Conservation (phyloP, 139 green algal genomes). For the Haematococcus lacustris region DNA sequence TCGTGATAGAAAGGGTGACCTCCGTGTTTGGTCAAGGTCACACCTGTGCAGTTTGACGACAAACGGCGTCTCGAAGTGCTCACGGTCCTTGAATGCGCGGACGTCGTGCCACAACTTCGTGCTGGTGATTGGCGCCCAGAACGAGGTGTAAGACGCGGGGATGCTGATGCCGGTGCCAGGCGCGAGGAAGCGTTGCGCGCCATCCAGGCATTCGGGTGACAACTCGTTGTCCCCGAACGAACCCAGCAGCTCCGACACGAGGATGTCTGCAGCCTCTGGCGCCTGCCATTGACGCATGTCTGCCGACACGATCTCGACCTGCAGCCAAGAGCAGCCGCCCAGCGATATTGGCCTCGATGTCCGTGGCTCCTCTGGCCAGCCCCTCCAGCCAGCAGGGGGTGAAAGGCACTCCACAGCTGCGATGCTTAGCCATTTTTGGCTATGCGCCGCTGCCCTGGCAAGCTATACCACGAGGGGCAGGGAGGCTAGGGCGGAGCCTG, state of each 20-base stretch:
- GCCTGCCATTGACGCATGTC: conserved; percentile 84
- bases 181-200: conserved; percentile 81
- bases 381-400: not conserved
- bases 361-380: not conserved
- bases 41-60: conserved; percentile 87
- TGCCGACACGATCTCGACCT: conserved; percentile 54
- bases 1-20: too few species aligned
- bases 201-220: conserved; percentile 75
- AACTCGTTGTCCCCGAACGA: conserved; percentile 99
- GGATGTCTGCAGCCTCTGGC: conserved; percentile 79
- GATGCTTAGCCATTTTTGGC: too few species aligned
- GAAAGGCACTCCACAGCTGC: too few species aligned
- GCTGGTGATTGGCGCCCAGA: conserved; percentile 65
- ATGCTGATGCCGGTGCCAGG: conserved; percentile 14
- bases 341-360: too few species aligned
- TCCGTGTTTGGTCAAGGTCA: too few species aligned
- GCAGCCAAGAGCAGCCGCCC: not conserved
- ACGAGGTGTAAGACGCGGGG: conserved; percentile 16
- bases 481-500: too few species aligned
- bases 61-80: conserved; percentile 92
- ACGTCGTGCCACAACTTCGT: conserved; percentile 81
- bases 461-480: too few species aligned
- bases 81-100: conserved; percentile 63
- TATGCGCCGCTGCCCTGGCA: too few species aligned
- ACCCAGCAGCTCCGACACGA: conserved; percentile 91